Evolutionary conservation across 306 rosid species (phyloP), one percentile per base, ranked within the genome.

Genomic region (Cyclanthera cordifolia): DNA sequence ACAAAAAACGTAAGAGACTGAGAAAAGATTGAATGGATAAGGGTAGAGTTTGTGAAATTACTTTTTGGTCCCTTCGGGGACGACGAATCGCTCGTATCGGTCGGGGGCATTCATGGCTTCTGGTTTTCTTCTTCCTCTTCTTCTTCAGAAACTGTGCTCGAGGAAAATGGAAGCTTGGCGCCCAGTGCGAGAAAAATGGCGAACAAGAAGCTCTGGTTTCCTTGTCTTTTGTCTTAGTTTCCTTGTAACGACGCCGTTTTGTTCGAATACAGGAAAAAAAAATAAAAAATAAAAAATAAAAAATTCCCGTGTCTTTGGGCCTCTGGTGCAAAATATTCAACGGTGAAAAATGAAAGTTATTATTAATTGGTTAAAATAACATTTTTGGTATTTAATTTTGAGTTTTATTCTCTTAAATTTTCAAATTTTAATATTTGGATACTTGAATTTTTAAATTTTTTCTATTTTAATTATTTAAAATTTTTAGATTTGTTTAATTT

Each of bases 11-110:
- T 46, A 5, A 46, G 14, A 20, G 13, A 43, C 8, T 9, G 57
- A 24, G 24, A 21, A 57, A 16, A 10, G 17, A 4, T 1, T 24
- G 49, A 3, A 19, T 11, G 50, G 21, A n/a, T 58, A 71, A 28
- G 28, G 41, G 48, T 53, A 27, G 63, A 69, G 58, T 4, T 19
- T 12, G 60, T 11, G 16, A 50, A 12, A 37, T 15, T 80, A 89
- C 95, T 90, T 89, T 72, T 93, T 93, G 61, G 96, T 89, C 53
- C 96, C 98, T 73, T 93, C 96, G 1, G 96, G 98, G 0, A 93
- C 95, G 52, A 93, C 98, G 77, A 93, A 93, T 43, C 95, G 91
- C 71, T 93, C 98, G 46, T 93, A 93, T 72, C 98, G 89, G 69
- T 93, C 96, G 0, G 98, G 96, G 39, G 98, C 98, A 67, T 93